Percentiles rank a stretch among this genome's conserved stretches.
phyloP scores from a whole-genome alignment of 345 rosid species.

The Cardiospermum halicacabum region DNA sequence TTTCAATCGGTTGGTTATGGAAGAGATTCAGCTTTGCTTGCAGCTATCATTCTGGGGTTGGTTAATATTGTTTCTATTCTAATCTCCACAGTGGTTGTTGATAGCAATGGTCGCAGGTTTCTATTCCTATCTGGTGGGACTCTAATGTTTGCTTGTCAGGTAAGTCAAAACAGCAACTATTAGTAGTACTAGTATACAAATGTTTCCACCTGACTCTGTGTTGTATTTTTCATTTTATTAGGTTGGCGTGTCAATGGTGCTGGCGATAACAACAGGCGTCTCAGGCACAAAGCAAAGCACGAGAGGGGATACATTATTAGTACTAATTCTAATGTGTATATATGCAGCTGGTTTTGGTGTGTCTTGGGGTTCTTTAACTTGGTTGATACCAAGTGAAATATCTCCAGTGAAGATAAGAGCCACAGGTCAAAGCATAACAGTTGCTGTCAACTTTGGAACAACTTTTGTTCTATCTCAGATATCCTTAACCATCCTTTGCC shows the following conservation, averaged over 20 bases:
- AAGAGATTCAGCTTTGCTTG: conserved; percentile 54
- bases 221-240: no score
- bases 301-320: conserved; percentile 32
- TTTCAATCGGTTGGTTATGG: conserved; percentile 80
- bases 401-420: conserved; percentile 62
- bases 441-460: conserved; percentile 42
- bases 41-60: conserved; percentile 57
- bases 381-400: conserved; percentile 68
- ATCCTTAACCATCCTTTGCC: conserved; percentile 60
- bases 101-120: conserved; percentile 66
- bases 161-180: no score
- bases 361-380: conserved; percentile 67
- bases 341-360: conserved; percentile 67
- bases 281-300: conserved; percentile 40
- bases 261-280: conserved; percentile 35
- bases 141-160: conserved; percentile 70
- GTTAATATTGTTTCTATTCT: conserved; percentile 61
- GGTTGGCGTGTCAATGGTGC: conserved; percentile 33
- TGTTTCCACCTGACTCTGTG: no score
- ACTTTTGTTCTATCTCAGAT: conserved; percentile 53
- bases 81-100: conserved; percentile 56
- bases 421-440: conserved; percentile 54
- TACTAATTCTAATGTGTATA: conserved; percentile 46
- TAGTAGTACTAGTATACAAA: no score
- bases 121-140: conserved; percentile 62